Evolutionary conservation across 768 basidiomycete genomes (phyloP).

Genomic region (Tephrocybe sp.): DNA sequence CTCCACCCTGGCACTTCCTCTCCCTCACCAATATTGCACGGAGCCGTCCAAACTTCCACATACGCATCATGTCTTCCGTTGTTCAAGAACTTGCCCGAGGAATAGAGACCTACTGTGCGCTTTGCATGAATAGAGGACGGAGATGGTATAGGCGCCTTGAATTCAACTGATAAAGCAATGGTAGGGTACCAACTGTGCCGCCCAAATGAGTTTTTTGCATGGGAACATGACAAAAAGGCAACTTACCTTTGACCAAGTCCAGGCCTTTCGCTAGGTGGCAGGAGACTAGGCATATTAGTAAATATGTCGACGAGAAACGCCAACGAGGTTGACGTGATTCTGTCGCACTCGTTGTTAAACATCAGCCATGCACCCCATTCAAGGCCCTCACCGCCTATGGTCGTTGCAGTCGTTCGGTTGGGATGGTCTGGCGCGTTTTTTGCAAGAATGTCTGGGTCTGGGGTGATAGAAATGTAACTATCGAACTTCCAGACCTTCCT

Average conservation of each 20-base stretch:
- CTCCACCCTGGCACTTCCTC: constrained; percentile 46
- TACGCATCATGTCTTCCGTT: constrained; percentile 55
- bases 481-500: constrained; percentile 32
- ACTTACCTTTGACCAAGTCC: constrained; percentile 30
- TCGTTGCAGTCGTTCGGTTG: constrained; percentile 33
- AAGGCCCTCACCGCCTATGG: constrained; percentile 49
- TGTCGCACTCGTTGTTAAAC: constrained; percentile 38
- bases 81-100: constrained; percentile 47
- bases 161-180: constrained; percentile 57
- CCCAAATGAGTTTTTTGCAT: neutral
- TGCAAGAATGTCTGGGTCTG: constrained; percentile 37
- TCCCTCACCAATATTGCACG: constrained; percentile 50
- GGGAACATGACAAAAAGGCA: neutral
- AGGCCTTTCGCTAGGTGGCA: constrained; percentile 45
- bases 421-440: constrained; percentile 36
- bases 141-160: constrained; percentile 55
- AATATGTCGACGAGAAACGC: constrained; percentile 60
- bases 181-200: constrained; percentile 47
- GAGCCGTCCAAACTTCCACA: constrained; percentile 68
- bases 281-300: constrained; percentile 39
- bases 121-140: constrained; percentile 35
- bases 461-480: constrained; percentile 30
- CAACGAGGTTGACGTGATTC: constrained; percentile 44
- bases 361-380: constrained; percentile 62
- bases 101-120: constrained; percentile 57